Percentiles rank a stretch among this genome's conserved stretches.
Evolutionary conservation across 306 rosid genomes (phyloP).

Genomic region (Trichosanthes truncata): DNA sequence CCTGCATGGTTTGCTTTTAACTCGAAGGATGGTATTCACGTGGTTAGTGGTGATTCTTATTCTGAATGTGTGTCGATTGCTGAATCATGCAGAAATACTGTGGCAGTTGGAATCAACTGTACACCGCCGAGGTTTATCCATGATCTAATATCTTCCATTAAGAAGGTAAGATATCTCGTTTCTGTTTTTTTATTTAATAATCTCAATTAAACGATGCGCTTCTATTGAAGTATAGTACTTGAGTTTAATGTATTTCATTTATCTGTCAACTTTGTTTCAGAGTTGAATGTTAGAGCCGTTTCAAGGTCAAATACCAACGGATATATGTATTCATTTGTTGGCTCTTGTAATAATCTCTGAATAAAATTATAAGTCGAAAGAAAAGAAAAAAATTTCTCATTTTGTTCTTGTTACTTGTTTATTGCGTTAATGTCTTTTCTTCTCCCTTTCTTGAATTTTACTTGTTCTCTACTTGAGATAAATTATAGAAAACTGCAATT

Average conservation of each 20-base stretch:
- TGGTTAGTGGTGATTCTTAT: conserved; percentile 67
- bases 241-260: neutral
- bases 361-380: neutral
- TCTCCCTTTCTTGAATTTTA: neutral
- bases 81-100: conserved; percentile 52
- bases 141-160: conserved; percentile 45
- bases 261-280: neutral
- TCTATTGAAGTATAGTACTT: neutral
- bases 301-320: neutral
- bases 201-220: neutral
- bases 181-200: neutral
- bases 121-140: conserved; percentile 80
- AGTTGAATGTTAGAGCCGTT: conserved; percentile 4
- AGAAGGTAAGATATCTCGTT: conserved; percentile 34
- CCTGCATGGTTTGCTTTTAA: conserved; percentile 87
- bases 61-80: conserved; percentile 60
- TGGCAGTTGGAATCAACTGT: conserved; percentile 79
- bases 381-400: neutral
- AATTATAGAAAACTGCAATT: neutral
- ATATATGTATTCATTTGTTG: neutral
- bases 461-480: neutral
- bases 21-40: conserved; percentile 62
- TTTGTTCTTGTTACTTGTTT: neutral
- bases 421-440: neutral
- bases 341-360: neutral